These are phyloP conservation scores for Cicer chorassanicum DNA, from an alignment of 306 rosid genomes.

Conservation along the genomic window DNA sequence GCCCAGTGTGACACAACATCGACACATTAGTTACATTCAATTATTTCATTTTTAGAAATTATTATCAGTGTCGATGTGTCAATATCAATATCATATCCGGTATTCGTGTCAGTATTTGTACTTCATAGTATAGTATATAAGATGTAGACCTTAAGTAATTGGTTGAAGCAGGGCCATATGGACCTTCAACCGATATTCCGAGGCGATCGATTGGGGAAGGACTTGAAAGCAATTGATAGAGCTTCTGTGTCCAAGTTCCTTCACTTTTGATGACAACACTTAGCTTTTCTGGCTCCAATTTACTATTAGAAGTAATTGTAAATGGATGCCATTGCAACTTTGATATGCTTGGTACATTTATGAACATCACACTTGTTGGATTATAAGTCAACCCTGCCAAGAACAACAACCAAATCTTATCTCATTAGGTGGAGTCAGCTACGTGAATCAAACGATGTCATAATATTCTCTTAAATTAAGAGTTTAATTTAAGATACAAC, in stretches of 20 bases:
- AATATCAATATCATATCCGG: too few species aligned
- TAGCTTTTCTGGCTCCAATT: conserved; percentile 64
- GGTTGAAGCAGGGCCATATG: conserved; percentile 71
- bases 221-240: conserved; percentile 63
- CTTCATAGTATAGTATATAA: too few species aligned
- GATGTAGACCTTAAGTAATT: conserved; percentile 58
- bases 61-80: too few species aligned
- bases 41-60: too few species aligned
- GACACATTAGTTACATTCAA: too few species aligned
- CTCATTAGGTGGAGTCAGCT: not conserved
- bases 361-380: conserved; percentile 73
- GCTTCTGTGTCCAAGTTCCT: conserved; percentile 76
- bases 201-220: conserved; percentile 54
- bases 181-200: conserved; percentile 76
- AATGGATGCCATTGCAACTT: conserved; percentile 97
- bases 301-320: conserved; percentile 69
- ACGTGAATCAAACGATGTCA: not conserved
- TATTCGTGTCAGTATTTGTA: too few species aligned
- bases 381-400: conserved; percentile 64
- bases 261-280: conserved; percentile 71
- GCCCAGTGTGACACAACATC: too few species aligned
- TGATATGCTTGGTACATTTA: conserved; percentile 76
- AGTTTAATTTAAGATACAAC: too few species aligned
- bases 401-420: not conserved
- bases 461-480: not conserved